A percentile compares a stretch with the other conserved stretches of the same genome.
Evolutionary conservation across 805 yeast species (phyloP).

Genomic region (Zygosaccharomyces gambellarensis): DNA sequence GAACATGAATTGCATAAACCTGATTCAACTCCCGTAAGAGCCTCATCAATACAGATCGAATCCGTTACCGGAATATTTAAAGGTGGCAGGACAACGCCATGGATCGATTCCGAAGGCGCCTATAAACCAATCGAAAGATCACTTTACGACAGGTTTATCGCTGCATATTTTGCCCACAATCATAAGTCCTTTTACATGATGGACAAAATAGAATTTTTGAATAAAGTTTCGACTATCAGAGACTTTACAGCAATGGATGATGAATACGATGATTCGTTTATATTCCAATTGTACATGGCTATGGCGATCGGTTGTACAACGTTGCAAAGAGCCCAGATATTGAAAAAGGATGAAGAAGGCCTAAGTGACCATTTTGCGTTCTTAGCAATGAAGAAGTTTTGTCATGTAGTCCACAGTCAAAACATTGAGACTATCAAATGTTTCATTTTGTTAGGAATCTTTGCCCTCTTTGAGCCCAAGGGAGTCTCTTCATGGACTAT

Average conservation of each 20-base stretch:
- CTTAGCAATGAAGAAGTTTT: constrained; percentile 40
- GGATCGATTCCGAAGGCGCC: constrained; percentile 26
- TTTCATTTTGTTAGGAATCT: constrained; percentile 43
- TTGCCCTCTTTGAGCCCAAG: constrained; percentile 47
- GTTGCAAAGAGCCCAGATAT: constrained; percentile 39
- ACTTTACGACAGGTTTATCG: constrained; percentile 36
- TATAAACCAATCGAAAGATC: constrained; percentile 32
- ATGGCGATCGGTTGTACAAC: constrained; percentile 53
- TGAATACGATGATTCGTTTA: constrained; percentile 24
- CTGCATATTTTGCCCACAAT: constrained; percentile 43
- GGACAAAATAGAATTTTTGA: constrained; percentile 37
- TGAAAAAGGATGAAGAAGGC: constrained; percentile 35
- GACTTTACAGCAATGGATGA: constrained; percentile 32
- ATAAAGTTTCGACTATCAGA: constrained; percentile 30
- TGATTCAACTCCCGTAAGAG: constrained; percentile 29
- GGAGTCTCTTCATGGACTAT: constrained; percentile 51
- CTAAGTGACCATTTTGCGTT: constrained; percentile 40
- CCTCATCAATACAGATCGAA: constrained; percentile 31
- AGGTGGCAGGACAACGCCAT: constrained; percentile 28
- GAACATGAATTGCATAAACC: constrained; percentile 14
- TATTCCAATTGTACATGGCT: constrained; percentile 48
- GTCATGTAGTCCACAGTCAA: constrained; percentile 38
- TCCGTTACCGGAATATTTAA: constrained; percentile 28
- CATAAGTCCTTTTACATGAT: constrained; percentile 43
- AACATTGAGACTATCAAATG: constrained; percentile 40